Percentiles rank a stretch among this genome's conserved stretches.
These are phyloP conservation scores for Stachybotrys elegans DNA, from an alignment of 2,329 filamentous ascomycete genomes.

Conservation along the genomic window DNA sequence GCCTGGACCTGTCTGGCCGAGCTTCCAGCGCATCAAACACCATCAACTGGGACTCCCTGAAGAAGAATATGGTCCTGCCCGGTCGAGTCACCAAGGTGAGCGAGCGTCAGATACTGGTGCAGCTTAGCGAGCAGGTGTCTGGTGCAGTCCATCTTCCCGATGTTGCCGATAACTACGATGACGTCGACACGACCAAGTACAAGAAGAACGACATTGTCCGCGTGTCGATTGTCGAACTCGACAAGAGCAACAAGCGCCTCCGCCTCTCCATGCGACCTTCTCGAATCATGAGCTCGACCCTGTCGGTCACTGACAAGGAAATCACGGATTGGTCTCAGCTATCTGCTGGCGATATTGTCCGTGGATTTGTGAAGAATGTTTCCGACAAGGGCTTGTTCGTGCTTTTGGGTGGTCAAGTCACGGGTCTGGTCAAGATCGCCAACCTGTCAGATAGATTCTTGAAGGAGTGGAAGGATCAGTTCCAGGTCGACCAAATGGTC, in stretches of 20 bases:
- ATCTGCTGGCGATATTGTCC: constrained; percentile 70
- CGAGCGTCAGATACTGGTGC: constrained; percentile 78
- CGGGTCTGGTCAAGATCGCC: constrained; percentile 76
- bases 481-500: constrained; percentile 84
- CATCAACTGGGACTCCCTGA: constrained; percentile 66
- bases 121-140: constrained; percentile 74
- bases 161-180: constrained; percentile 77
- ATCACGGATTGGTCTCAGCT: constrained; percentile 68
- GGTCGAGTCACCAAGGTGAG: constrained; percentile 81
- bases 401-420: constrained; percentile 72
- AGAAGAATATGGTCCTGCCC: constrained; percentile 74
- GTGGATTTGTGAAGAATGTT: constrained; percentile 89
- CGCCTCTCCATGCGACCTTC: constrained; percentile 80
- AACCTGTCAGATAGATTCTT: constrained; percentile 88
- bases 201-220: constrained; percentile 82
- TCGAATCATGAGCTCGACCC: constrained; percentile 79
- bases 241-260: constrained; percentile 78
- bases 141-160: constrained; percentile 80
- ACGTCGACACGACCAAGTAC: constrained; percentile 69
- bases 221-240: constrained; percentile 78
- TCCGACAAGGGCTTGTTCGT: constrained; percentile 87
- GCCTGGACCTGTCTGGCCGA: constrained; percentile 77
- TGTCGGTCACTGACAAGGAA: constrained; percentile 76
- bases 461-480: constrained; percentile 92
- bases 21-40: constrained; percentile 42